Evolutionary conservation across 2,329 filamentous ascomycete genomes (phyloP).

Genomic region (Alternaria sp.): DNA sequence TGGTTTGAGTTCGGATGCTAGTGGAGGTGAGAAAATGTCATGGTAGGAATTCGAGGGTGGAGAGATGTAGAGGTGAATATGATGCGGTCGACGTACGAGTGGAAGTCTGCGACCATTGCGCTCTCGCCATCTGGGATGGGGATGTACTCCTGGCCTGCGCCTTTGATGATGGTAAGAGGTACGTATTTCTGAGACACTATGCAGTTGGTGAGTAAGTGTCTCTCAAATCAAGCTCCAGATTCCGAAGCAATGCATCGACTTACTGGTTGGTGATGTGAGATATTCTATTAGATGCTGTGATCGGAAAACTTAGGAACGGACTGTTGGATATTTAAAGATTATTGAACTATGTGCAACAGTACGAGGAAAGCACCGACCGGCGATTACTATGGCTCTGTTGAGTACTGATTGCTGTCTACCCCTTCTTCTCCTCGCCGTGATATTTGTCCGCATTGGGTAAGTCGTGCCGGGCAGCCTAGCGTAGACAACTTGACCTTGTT

Average conservation of each 20-base stretch:
- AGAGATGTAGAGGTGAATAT: too few species aligned
- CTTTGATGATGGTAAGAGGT: slow-evolving; percentile 38
- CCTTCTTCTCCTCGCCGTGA: slow-evolving; percentile 20
- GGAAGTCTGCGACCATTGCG: slow-evolving; percentile 39
- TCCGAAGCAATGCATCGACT: not conserved
- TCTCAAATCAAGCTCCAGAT: not conserved
- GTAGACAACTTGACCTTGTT: slow-evolving; percentile 19
- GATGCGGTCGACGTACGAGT: slow-evolving; percentile 22
- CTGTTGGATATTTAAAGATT: not conserved
- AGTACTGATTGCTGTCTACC: slow-evolving; percentile 7
- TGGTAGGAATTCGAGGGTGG: too few species aligned
- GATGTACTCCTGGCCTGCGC: slow-evolving; percentile 36
- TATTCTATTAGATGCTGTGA: not conserved
- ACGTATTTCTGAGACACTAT: slow-evolving; percentile 28
- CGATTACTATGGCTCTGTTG: slow-evolving; percentile 11
- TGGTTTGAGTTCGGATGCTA: slow-evolving; percentile 32
- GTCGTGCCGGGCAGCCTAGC: slow-evolving; percentile 26
- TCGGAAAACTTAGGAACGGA: not conserved
- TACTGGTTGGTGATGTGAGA: not conserved
- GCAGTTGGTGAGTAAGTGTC: not conserved
- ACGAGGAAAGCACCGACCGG: not conserved
- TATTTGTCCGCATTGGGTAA: slow-evolving; percentile 29
- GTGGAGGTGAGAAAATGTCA: not conserved
- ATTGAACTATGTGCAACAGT: not conserved
- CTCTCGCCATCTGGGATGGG: slow-evolving; percentile 34